Evolutionary conservation across 176 grass and related monocot genomes (phyloP), one percentile per base, ranked within the genome.

Genomic region (Carex myosuroides): DNA sequence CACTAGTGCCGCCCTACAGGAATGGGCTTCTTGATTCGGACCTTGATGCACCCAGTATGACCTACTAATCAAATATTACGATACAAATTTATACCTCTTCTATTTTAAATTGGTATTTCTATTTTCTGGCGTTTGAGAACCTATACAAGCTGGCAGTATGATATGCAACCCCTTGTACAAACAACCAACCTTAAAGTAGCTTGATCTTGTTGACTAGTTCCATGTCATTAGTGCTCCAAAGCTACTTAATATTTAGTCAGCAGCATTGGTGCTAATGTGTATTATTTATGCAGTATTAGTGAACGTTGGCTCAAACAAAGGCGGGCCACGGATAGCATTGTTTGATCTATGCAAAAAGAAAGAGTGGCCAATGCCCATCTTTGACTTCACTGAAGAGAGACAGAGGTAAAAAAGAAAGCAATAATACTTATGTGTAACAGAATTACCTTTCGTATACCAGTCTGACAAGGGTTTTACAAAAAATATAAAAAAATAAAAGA

Each of bases 351-450:
- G 95, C 70, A 90, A 86, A 93, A 98, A 86, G 59, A 84, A 73
- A 39, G 87, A 93, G n/a, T 98, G 92, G 95, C 85, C 91, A 69
- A 86, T 88, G 85, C 95, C 95, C 86, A 92, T 20, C 3, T 92
- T 92, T 85, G 88, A 95, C 62, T 87, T 70, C 52, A 73, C 12
- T 39, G 79, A 91, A 86, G 60, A 88, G 50, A 86, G 84, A 44
- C 77, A 84, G 87, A 90, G 91, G 92, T 98, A 89, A 63, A 61
- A 10, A 26, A 29, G 14, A 54, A 39, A 76, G 13, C 4, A 50
- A 29, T 6, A 76, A 55, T 10, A 50, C 21, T 0, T 74, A 50
- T 65, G 69, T 85, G 30, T 75, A 37, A 81, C 81, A 62, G 8
- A 20, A 56, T 2, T 52, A 7, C 42, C 71, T 29, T 75, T 75